phyloP scores from a whole-genome alignment of 169 alveolate species.

The Eimeria tenella region DNA sequence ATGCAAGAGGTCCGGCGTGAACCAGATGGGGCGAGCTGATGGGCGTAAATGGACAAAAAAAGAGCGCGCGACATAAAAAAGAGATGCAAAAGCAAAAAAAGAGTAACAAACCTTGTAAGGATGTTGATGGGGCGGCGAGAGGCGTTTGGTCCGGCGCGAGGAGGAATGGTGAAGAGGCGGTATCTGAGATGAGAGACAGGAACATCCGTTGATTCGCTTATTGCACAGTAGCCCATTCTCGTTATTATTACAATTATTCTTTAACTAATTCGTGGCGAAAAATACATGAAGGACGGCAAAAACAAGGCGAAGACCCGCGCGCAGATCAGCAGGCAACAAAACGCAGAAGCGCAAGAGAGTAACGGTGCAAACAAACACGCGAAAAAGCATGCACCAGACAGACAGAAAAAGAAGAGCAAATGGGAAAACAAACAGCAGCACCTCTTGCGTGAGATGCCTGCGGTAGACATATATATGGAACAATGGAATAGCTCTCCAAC shows the following conservation, averaged over 20 bases:
- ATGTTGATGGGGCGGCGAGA: slow-evolving; percentile 69
- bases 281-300: too few species aligned
- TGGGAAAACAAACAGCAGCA: neutral
- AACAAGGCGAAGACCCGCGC: too few species aligned
- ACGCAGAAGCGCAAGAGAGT: neutral
- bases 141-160: slow-evolving; percentile 33
- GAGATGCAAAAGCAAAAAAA: too few species aligned
- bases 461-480: neutral
- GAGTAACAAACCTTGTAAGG: slow-evolving; percentile 33
- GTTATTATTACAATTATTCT: too few species aligned
- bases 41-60: neutral
- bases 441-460: too few species aligned
- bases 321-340: neutral
- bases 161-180: slow-evolving; percentile 86
- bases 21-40: too few species aligned
- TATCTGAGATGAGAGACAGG: slow-evolving; percentile 21
- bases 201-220: neutral
- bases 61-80: neutral
- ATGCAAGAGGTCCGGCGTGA: too few species aligned
- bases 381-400: neutral
- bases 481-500: neutral
- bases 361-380: neutral
- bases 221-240: too few species aligned
- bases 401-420: neutral
- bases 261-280: too few species aligned